Conservation (phyloP, 2,329 filamentous ascomycete species). For the Pseudohalonectria lignicola region DNA sequence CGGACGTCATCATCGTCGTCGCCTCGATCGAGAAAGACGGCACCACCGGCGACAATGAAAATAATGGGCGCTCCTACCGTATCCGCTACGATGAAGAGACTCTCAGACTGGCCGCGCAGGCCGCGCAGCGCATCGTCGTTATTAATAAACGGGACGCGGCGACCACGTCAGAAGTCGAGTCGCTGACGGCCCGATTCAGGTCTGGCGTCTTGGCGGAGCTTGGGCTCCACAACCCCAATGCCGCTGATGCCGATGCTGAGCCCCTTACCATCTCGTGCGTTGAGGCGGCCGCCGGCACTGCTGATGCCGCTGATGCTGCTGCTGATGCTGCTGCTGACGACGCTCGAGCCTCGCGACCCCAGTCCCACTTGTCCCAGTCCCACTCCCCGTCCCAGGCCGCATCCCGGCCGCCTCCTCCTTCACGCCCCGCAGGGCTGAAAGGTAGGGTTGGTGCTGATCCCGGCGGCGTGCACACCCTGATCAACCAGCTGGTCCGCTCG, state of each 20-base stretch:
- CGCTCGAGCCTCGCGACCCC: too few species aligned
- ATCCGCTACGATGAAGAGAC: conserved; percentile 47
- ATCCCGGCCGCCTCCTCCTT: neutral
- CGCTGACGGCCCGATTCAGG: conserved; percentile 29
- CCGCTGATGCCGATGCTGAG: conserved; percentile 10
- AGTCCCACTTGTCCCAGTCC: too few species aligned
- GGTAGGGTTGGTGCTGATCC: conserved; percentile 35
- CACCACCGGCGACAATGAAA: neutral
- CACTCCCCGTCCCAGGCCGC: neutral
- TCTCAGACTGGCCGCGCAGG: conserved; percentile 36
- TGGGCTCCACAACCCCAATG: conserved; percentile 15
- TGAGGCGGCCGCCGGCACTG: conserved; percentile 27
- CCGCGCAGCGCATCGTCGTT: conserved; percentile 39
- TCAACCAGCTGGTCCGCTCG: conserved; percentile 55
- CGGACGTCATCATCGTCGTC: conserved; percentile 76
- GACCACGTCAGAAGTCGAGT: conserved; percentile 16
- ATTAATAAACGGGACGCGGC: conserved; percentile 53
- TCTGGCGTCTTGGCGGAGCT: conserved; percentile 17
- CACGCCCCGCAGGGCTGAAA: neutral
- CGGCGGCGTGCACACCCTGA: conserved; percentile 58
- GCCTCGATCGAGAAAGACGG: conserved; percentile 53
- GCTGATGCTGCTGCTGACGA: neutral
- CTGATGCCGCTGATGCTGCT: neutral
- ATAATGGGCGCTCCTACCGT: conserved; percentile 16
- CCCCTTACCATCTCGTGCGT: conserved; percentile 63